Conservation (phyloP, 2,329 filamentous ascomycete genomes). For the Claviceps paspali region DNA sequence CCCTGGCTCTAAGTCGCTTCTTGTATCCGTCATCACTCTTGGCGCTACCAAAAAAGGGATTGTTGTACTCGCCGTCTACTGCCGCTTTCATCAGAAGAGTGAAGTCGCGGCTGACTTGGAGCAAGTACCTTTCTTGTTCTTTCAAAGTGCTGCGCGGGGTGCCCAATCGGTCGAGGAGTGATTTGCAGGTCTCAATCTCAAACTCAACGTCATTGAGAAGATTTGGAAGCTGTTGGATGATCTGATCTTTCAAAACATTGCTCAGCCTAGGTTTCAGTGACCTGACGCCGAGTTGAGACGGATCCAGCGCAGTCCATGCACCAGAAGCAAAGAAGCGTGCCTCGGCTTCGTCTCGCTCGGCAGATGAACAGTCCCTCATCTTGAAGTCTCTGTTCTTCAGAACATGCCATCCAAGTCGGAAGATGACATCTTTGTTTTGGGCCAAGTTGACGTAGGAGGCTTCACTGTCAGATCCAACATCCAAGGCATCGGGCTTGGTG, state of each 20-base stretch:
- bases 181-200: constrained; percentile 19
- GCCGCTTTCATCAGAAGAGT: constrained; percentile 28
- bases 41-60: constrained; percentile 30
- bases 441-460: constrained; percentile 25
- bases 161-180: constrained; percentile 31
- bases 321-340: constrained; percentile 26
- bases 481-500: constrained; percentile 35
- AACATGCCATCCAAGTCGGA: constrained; percentile 38
- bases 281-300: constrained; percentile 29
- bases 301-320: constrained; percentile 21
- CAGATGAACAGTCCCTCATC: constrained; percentile 13
- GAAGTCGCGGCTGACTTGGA: constrained; percentile 28
- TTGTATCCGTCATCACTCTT: constrained; percentile 17
- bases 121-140: constrained; percentile 34
- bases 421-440: constrained; percentile 28
- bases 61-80: constrained; percentile 34
- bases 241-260: constrained; percentile 31
- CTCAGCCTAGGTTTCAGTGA: constrained; percentile 33
- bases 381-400: constrained; percentile 27
- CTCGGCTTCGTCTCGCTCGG: constrained; percentile 25
- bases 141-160: constrained; percentile 23
- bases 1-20: constrained; percentile 35
- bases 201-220: constrained; percentile 27
- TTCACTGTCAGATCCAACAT: constrained; percentile 23
- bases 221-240: constrained; percentile 28